Evolutionary conservation across 2,329 filamentous ascomycete species (phyloP).

Genomic region (Colletotrichum filicis): DNA sequence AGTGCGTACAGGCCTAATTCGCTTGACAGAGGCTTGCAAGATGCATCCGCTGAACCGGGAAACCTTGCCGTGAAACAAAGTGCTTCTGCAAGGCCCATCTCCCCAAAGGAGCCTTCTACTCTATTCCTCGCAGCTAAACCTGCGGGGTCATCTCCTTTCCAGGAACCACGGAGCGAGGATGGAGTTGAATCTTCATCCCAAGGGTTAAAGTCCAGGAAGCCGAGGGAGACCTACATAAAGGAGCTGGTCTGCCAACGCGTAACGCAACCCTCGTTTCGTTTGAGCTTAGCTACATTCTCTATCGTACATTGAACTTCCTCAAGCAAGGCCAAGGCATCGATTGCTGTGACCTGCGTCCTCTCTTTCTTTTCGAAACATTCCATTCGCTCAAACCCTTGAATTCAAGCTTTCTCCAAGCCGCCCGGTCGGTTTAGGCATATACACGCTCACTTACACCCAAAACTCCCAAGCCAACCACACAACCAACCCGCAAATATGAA

Average conservation of each 20-base stretch:
- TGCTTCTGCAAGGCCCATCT: constrained; percentile 10
- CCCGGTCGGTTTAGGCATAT: constrained; percentile 28
- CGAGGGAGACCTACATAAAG: constrained; percentile 21
- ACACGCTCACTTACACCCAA: constrained; percentile 17
- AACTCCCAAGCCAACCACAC: not conserved
- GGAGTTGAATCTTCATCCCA: constrained; percentile 16
- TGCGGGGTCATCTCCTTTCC: constrained; percentile 14
- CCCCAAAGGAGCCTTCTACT: constrained; percentile 21
- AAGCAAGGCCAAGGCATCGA: constrained; percentile 36
- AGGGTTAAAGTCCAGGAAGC: not conserved
- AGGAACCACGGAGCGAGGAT: constrained; percentile 12
- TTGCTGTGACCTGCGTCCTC: constrained; percentile 34
- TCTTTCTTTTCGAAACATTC: constrained; percentile 25
- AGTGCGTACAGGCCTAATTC: not conserved
- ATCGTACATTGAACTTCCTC: constrained; percentile 19
- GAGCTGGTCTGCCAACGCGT: constrained; percentile 7
- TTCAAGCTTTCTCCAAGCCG: constrained; percentile 31
- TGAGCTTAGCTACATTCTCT: constrained; percentile 33
- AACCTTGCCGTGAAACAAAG: constrained; percentile 24
- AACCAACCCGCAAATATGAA: constrained; percentile 14
- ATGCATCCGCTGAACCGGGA: constrained; percentile 7
- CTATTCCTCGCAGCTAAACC: constrained; percentile 35
- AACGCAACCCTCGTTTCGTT: not conserved
- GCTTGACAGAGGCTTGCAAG: not conserved
- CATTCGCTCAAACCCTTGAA: constrained; percentile 21